Evolutionary conservation across 305 asterid species (phyloP).

Genomic region (Solanum hybrid): DNA sequence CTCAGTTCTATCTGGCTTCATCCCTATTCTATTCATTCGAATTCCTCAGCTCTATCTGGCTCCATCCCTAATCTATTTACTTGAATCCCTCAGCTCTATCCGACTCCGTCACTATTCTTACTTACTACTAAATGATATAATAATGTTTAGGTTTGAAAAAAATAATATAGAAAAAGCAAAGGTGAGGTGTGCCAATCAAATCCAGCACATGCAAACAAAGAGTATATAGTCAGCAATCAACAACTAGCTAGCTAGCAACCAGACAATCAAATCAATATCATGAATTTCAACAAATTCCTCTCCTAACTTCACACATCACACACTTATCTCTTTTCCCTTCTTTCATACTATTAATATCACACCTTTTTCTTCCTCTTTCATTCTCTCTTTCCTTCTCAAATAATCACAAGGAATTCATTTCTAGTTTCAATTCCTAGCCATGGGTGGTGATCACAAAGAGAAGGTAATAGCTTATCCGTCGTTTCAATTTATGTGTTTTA

Average conservation of each 20-base stretch:
- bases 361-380: not conserved
- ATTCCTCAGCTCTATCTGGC: not conserved
- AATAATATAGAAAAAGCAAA: not conserved
- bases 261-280: not conserved
- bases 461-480: not conserved
- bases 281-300: constrained; percentile 1
- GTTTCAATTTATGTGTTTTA: not conserved
- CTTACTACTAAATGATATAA: too few species aligned
- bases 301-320: not conserved
- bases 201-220: constrained; percentile 14
- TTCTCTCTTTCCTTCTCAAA: not conserved
- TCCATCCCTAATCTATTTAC: not conserved
- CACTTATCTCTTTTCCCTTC: not conserved
- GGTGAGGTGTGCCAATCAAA: constrained; percentile 9
- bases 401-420: not conserved
- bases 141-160: not conserved
- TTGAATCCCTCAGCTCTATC: not conserved
- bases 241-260: not conserved
- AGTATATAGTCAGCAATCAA: constrained; percentile 37
- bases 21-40: too few species aligned
- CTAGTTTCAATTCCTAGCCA: not conserved
- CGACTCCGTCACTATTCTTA: not conserved
- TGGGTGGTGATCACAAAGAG: constrained; percentile 4
- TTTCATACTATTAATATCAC: not conserved
- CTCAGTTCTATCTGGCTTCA: accelerated